These are phyloP conservation scores for Platanus orientalis DNA, from an alignment of 164 flowering plant genomes.

Conservation along the genomic window DNA sequence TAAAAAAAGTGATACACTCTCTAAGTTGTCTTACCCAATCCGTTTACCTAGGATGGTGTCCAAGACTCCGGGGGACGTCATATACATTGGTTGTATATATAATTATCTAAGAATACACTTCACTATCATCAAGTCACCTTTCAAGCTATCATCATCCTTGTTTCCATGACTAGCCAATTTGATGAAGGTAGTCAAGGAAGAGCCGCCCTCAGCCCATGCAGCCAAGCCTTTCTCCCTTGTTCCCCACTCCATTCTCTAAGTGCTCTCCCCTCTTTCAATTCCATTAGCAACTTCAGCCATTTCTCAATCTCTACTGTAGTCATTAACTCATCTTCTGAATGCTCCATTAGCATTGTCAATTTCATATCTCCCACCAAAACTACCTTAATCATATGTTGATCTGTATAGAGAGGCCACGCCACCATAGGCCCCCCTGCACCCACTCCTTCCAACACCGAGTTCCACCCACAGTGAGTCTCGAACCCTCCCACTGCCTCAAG, in stretches of 20 bases:
- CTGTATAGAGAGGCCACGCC: conserved; percentile 31
- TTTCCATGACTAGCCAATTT: conserved; percentile 9
- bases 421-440: conserved; percentile 25
- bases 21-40: too few species aligned
- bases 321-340: conserved; percentile 17
- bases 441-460: conserved; percentile 22
- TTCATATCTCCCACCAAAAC: conserved; percentile 17
- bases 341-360: conserved; percentile 14
- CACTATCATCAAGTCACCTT: too few species aligned
- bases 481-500: conserved; percentile 21
- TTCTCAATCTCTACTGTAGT: conserved; percentile 19
- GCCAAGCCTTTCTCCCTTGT: conserved; percentile 6
- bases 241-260: background rate
- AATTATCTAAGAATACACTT: too few species aligned
- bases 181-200: conserved; percentile 13
- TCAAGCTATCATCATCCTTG: too few species aligned
- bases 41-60: too few species aligned
- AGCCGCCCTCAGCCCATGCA: conserved; percentile 16
- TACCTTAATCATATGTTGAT: conserved; percentile 22
- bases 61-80: too few species aligned
- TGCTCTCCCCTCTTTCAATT: conserved; percentile 12
- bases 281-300: conserved; percentile 20
- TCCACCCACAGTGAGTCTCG: conserved; percentile 32
- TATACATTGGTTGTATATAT: too few species aligned
- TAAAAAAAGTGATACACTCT: too few species aligned